phyloP scores from a whole-genome alignment of 2,329 filamentous ascomycete genomes.

The Ophiostoma angusticollis region DNA sequence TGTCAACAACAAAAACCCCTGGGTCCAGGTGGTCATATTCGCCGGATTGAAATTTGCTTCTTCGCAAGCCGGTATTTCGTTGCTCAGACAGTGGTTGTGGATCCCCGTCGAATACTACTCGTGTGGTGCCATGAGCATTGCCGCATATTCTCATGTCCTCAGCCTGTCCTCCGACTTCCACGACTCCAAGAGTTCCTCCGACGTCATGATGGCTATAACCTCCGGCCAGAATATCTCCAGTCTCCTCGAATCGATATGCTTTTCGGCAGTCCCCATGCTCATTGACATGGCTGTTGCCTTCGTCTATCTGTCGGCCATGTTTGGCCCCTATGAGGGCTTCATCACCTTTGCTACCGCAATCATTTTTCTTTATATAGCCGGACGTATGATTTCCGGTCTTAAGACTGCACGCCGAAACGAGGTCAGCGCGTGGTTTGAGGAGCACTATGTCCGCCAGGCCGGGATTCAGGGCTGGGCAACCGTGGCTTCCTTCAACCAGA shows the following conservation, averaged over 20 bases:
- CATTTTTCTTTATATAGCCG: slow-evolving; percentile 42
- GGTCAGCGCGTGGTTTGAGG: slow-evolving; percentile 40
- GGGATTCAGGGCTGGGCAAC: slow-evolving; percentile 48
- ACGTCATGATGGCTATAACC: slow-evolving; percentile 44
- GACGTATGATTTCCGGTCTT: slow-evolving; percentile 36
- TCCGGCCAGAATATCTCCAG: slow-evolving; percentile 40
- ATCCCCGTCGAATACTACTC: slow-evolving; percentile 46
- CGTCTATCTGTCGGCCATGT: slow-evolving; percentile 44
- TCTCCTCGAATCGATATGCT: slow-evolving; percentile 44
- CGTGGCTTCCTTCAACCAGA: slow-evolving; percentile 46
- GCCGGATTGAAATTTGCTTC: slow-evolving; percentile 37
- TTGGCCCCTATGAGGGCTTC: slow-evolving; percentile 49
- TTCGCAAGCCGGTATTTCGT: slow-evolving; percentile 41
- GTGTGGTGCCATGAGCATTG: slow-evolving; percentile 38
- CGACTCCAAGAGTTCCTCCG: slow-evolving; percentile 46
- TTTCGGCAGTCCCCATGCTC: slow-evolving; percentile 46
- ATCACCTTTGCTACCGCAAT: slow-evolving; percentile 47
- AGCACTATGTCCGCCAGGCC: slow-evolving; percentile 41
- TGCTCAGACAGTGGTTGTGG: slow-evolving; percentile 43
- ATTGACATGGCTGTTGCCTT: slow-evolving; percentile 48
- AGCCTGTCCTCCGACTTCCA: slow-evolving; percentile 49
- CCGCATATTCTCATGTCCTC: slow-evolving; percentile 47
- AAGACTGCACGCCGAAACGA: slow-evolving; percentile 37
- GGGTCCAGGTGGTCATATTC: slow-evolving; percentile 40
- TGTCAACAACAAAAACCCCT: slow-evolving; percentile 33